These are phyloP conservation scores for Aschersonia sp. DNA, from an alignment of 2,329 filamentous ascomycete species.

Conservation along the genomic window DNA sequence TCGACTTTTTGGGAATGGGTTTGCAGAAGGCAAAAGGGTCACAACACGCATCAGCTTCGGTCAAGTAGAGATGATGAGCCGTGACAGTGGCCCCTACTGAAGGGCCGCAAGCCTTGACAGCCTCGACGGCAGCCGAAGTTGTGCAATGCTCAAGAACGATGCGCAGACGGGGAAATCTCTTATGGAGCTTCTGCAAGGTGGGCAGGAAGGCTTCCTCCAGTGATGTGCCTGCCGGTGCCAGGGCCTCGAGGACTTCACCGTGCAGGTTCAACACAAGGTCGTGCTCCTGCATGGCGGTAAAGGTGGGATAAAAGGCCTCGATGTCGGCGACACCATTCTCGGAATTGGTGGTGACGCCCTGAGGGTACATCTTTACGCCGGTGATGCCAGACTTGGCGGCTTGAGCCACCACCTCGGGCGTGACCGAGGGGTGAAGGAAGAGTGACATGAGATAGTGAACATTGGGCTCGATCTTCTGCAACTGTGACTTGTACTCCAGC, in stretches of 20 bases:
- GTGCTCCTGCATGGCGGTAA: slow-evolving; percentile 77
- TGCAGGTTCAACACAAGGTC: slow-evolving; percentile 85
- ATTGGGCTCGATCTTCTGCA: slow-evolving; percentile 44
- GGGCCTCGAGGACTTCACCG: slow-evolving; percentile 54
- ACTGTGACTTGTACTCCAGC: slow-evolving; percentile 48
- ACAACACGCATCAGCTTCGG: slow-evolving; percentile 55
- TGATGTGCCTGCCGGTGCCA: slow-evolving; percentile 30
- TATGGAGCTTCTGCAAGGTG: slow-evolving; percentile 58
- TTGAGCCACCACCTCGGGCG: slow-evolving; percentile 54
- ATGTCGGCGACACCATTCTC: slow-evolving; percentile 52
- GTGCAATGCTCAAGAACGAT: slow-evolving; percentile 73
- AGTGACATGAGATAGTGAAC: slow-evolving; percentile 59
- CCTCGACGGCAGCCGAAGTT: slow-evolving; percentile 64
- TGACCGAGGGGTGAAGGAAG: slow-evolving; percentile 42
- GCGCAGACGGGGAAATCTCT: slow-evolving; percentile 57
- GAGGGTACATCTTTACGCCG: slow-evolving; percentile 59
- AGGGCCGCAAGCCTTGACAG: slow-evolving; percentile 62
- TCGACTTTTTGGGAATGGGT: slow-evolving; percentile 61
- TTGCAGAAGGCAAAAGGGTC: slow-evolving; percentile 53
- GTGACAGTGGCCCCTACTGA: slow-evolving; percentile 72
- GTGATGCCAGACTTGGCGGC: slow-evolving; percentile 58
- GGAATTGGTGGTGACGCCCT: slow-evolving; percentile 52
- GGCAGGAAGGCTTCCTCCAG: slow-evolving; percentile 56
- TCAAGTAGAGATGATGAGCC: slow-evolving; percentile 72
- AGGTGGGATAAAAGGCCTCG: slow-evolving; percentile 61